Evolutionary conservation across 495 filamentous ascomycete genomes (phyloP), one percentile per base, ranked within the genome.

Genomic region (Xylaria castorea): DNA sequence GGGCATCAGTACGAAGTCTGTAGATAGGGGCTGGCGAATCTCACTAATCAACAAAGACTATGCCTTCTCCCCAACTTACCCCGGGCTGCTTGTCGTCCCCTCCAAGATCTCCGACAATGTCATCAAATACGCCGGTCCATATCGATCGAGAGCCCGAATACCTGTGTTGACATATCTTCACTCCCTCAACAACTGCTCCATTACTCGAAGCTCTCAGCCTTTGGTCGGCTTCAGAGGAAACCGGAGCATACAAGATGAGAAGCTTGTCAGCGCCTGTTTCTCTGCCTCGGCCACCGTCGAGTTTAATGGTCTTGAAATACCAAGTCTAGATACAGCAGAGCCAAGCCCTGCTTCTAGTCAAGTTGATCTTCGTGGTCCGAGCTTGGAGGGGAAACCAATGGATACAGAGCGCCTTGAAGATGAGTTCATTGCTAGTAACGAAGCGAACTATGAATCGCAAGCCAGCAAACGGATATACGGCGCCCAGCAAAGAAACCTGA

Each of bases 111-210:
- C 96, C 51, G 96, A 99, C 82, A 98, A 95, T 75, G 94, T 94
- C 57, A 89, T 99, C 68, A 97, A 97, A 73, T 97, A 99, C 78
- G 97, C 95, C 14, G 92, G 92, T 72, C 86, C 87, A 71, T 98
- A 95, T 82, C 91, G 96, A 44, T 98, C 96, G 0, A 88, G 94
- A 63, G 89, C 90, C 60, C 89, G 96, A 70, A 93, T 99, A 82
- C 96, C 96, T 22, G 92, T 91, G 11, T 84, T 98, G 46, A 92
- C 93, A 40, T 99, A 99, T 79, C 88, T 97, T 14, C 96, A 99
- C 80, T 94, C 96, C 2, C 87, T 98, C 71, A 99, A 98, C 81
- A 97, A 97, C 79, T 98, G 96, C 80, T 94, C 94, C 34, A 98
- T 99, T 73, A 97, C 95, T 4, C 87, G 96, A 73, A 97, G 95